Conservation (phyloP, 345 rosid genomes). For the Citrus medica region DNA sequence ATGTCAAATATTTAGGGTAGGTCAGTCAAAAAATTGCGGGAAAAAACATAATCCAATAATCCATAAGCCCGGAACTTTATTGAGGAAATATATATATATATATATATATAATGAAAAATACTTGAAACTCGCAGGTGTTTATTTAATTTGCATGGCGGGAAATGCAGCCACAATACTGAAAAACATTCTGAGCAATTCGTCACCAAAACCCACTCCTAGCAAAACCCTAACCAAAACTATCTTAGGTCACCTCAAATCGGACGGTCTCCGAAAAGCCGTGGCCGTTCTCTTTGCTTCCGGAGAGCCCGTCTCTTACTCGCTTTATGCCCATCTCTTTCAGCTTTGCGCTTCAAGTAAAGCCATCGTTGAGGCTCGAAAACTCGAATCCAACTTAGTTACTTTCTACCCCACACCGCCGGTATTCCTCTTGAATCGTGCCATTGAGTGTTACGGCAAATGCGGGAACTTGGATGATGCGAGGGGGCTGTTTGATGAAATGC, state of each 20-base stretch:
- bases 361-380: constrained; percentile 66
- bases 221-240: constrained; percentile 34
- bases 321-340: constrained; percentile 62
- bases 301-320: constrained; percentile 39
- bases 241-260: constrained; percentile 32
- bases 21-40: too few relatives aligned
- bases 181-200: constrained; percentile 14
- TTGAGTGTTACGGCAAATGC: constrained; percentile 62
- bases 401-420: constrained; percentile 51
- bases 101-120: not conserved
- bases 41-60: too few relatives aligned
- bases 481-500: constrained; percentile 81
- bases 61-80: too few relatives aligned
- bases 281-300: constrained; percentile 57
- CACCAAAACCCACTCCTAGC: constrained; percentile 10
- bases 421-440: constrained; percentile 64
- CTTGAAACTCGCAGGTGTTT: not conserved
- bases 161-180: not conserved
- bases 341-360: constrained; percentile 47
- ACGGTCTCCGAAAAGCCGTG: constrained; percentile 54
- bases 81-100: not conserved
- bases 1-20: too few relatives aligned
- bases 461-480: constrained; percentile 54
- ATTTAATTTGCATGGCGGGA: constrained; percentile 2
- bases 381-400: constrained; percentile 60